phyloP scores from a whole-genome alignment of 192 early-diverging fungal species.

The Podochytrium sp. region DNA sequence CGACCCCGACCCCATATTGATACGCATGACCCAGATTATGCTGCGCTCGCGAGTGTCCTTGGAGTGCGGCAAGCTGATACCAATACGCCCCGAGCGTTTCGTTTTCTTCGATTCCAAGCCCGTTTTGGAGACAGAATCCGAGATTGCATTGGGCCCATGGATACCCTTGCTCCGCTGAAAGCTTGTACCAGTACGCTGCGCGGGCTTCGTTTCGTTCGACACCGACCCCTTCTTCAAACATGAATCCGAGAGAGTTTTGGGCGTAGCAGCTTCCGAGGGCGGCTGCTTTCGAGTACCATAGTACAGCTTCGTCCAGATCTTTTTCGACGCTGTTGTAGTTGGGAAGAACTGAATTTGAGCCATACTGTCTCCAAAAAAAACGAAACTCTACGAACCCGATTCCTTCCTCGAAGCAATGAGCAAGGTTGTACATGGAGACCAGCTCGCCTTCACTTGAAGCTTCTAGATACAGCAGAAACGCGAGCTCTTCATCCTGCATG shows the following conservation, averaged over 20 bases:
- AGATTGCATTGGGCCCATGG: constrained; percentile 86
- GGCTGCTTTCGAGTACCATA: constrained; percentile 9
- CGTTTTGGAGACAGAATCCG: constrained; percentile 78
- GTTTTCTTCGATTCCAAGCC: constrained; percentile 61
- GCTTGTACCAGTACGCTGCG: constrained; percentile 67
- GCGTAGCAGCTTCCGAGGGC: constrained; percentile 45
- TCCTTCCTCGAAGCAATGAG: constrained; percentile 62
- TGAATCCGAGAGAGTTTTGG: constrained; percentile 82
- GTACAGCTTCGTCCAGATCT: neutral
- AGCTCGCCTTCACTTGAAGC: constrained; percentile 55
- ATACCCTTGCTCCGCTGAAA: constrained; percentile 68
- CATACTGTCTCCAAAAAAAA: constrained; percentile 34
- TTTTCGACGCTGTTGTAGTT: no score
- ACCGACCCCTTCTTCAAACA: constrained; percentile 82
- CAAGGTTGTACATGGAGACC: constrained; percentile 64
- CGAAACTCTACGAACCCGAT: constrained; percentile 47
- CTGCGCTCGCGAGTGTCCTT: constrained; percentile 64
- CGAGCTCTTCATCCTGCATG: constrained; percentile 55
- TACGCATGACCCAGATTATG: constrained; percentile 82
- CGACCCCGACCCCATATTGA: constrained; percentile 83
- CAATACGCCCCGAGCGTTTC: constrained; percentile 48
- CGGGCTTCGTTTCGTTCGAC: constrained; percentile 56
- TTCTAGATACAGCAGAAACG: constrained; percentile 60
- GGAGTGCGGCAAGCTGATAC: constrained; percentile 56
- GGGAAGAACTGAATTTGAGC: no score